phyloP scores from a whole-genome alignment of 768 basidiomycete genomes.

The Mycena chlorophos region DNA sequence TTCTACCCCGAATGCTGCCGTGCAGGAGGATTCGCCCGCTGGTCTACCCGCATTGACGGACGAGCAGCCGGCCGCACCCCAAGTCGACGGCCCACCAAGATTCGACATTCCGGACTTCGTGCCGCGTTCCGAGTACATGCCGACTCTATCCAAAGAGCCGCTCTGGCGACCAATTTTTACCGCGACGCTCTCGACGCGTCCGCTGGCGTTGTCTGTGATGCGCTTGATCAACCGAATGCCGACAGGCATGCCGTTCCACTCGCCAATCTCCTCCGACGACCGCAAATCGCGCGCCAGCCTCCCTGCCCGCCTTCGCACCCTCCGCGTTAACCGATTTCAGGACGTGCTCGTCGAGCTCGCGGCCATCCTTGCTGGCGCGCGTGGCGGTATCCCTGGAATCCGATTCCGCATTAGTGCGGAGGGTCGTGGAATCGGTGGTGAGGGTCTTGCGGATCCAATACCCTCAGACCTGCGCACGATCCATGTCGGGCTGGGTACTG shows the following conservation, averaged over 20 bases:
- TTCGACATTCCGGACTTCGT: neutral
- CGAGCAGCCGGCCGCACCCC: neutral
- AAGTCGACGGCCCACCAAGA: neutral
- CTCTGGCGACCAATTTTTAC: conserved; percentile 45
- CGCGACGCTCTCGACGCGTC: conserved; percentile 43
- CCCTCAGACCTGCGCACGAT: conserved; percentile 32
- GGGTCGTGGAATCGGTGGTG: conserved; percentile 39
- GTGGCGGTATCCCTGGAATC: conserved; percentile 40
- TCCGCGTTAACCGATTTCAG: conserved; percentile 37
- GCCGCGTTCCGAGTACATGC: conserved; percentile 31
- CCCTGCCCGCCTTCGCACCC: conserved; percentile 32
- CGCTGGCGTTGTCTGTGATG: conserved; percentile 36
- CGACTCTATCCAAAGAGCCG: conserved; percentile 28
- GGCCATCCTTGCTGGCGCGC: conserved; percentile 33
- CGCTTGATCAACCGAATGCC: conserved; percentile 33
- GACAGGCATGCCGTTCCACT: conserved; percentile 39
- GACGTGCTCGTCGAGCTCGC: conserved; percentile 31
- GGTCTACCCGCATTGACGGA: neutral
- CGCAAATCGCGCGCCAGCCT: conserved; percentile 34
- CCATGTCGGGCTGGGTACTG: conserved; percentile 38
- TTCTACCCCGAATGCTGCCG: neutral
- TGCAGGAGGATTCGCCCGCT: neutral
- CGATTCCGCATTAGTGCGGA: conserved; percentile 30
- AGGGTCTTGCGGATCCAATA: conserved; percentile 35
- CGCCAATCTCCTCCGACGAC: conserved; percentile 32